phyloP scores from a whole-genome alignment of 352 stramenopile genomes.

The Ophiocytium majus region DNA sequence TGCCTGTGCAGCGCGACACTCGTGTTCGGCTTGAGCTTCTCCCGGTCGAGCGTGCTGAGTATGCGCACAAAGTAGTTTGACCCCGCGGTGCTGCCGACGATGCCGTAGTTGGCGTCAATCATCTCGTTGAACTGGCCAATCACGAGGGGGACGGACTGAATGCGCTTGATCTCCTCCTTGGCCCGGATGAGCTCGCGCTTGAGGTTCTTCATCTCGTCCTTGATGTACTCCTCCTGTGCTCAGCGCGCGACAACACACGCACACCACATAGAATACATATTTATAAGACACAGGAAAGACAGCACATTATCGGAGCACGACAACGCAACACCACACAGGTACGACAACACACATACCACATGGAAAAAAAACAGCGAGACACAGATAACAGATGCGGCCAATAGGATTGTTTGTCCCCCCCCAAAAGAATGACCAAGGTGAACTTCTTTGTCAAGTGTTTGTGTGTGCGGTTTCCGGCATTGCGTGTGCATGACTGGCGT shows the following conservation, averaged over 20 bases:
- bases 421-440: too few relatives aligned
- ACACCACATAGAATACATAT: too few relatives aligned
- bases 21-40: constrained; percentile 98
- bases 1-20: constrained; percentile 95
- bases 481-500: too few relatives aligned
- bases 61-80: constrained; percentile 99
- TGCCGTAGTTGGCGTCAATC: constrained; percentile 99
- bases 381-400: too few relatives aligned
- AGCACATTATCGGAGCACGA: not conserved
- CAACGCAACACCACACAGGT: too few relatives aligned
- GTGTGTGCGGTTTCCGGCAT: too few relatives aligned
- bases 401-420: too few relatives aligned
- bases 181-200: constrained; percentile 97
- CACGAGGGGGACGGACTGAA: constrained; percentile 98
- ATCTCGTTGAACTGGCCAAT: constrained; percentile 99
- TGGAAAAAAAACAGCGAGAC: too few relatives aligned
- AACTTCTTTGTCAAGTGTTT: too few relatives aligned
- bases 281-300: too few relatives aligned
- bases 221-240: constrained; percentile 94
- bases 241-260: not conserved
- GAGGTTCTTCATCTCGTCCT: constrained; percentile 99
- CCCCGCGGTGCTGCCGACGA: constrained; percentile 92
- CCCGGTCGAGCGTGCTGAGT: constrained; percentile 94
- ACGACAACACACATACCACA: too few relatives aligned
- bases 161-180: constrained; percentile 98